Conservation (phyloP, 2,329 filamentous ascomycete genomes). For the Dothistroma pini region DNA sequence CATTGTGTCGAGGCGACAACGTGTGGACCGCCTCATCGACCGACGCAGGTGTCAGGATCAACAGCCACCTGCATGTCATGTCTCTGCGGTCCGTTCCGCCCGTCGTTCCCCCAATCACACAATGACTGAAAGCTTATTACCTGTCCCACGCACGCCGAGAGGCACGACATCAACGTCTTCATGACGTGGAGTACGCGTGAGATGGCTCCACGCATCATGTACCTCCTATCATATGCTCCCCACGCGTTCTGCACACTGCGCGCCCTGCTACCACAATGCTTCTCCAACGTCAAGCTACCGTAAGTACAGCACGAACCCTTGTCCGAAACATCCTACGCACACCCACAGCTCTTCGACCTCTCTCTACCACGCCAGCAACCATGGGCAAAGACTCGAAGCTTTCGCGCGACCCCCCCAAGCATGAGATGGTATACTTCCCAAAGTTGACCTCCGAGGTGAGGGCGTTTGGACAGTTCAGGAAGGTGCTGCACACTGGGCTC, state of each 20-base stretch:
- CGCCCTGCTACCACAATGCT: constrained; percentile 10
- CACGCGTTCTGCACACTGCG: background rate
- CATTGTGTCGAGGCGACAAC: background rate
- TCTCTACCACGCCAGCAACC: constrained; percentile 24
- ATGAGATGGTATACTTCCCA: constrained; percentile 60
- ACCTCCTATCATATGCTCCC: constrained; percentile 4
- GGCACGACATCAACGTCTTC: constrained; percentile 7
- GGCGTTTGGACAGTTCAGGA: constrained; percentile 56
- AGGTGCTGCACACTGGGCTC: constrained; percentile 60
- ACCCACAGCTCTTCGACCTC: constrained; percentile 12
- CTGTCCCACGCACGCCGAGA: constrained; percentile 1
- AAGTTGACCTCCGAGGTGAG: constrained; percentile 53
- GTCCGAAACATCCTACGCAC: constrained; percentile 1
- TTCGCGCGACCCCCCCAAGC: constrained; percentile 34
- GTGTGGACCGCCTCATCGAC: background rate
- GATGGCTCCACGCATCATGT: background rate
- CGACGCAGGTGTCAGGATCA: background rate
- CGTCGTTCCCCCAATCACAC: no score
- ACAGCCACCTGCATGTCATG: no score
- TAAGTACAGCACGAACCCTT: constrained; percentile 14
- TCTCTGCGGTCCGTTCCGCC: no score
- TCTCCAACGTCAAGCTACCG: constrained; percentile 8
- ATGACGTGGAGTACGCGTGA: background rate
- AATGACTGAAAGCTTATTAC: background rate
- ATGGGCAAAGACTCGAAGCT: constrained; percentile 36